A percentile compares a stretch with the other conserved stretches of the same genome.
Evolutionary conservation across 164 flowering plant genomes (phyloP).

Genomic region (Sedum album): DNA sequence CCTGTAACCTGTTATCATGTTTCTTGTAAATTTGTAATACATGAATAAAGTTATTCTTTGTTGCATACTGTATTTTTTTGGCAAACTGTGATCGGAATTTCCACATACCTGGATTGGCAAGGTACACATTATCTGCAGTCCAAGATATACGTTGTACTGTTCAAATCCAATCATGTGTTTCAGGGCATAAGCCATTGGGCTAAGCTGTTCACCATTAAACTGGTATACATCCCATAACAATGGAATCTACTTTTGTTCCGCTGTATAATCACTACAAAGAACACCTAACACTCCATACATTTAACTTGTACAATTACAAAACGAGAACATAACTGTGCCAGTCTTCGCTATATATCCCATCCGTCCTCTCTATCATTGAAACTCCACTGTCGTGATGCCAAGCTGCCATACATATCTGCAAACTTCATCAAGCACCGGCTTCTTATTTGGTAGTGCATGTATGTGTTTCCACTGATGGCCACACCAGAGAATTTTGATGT

Average conservation of each 20-base stretch:
- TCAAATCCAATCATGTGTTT: too few relatives aligned
- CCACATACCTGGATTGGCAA: too few relatives aligned
- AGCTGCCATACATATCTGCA: slow-evolving; percentile 60
- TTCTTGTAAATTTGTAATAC: not conserved
- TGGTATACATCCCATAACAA: not conserved
- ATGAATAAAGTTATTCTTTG: not conserved
- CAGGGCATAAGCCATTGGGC: too few relatives aligned
- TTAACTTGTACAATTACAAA: not conserved
- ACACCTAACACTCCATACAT: not conserved
- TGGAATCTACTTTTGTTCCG: not conserved
- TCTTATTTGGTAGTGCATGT: slow-evolving; percentile 55
- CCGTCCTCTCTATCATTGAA: slow-evolving; percentile 60
- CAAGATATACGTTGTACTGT: too few relatives aligned
- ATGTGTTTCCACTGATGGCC: slow-evolving; percentile 79
- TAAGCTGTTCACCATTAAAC: too few relatives aligned
- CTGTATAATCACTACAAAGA: not conserved
- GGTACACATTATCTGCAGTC: too few relatives aligned
- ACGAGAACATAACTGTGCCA: not conserved
- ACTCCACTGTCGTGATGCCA: slow-evolving; percentile 43
- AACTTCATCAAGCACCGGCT: slow-evolving; percentile 61
- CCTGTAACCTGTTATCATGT: too few relatives aligned
- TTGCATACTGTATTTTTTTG: too few relatives aligned
- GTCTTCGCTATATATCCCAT: slow-evolving; percentile 64
- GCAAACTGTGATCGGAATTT: too few relatives aligned
- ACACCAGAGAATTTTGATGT: slow-evolving; percentile 75